These are phyloP conservation scores for Coemansia sp. DNA, from an alignment of 192 early-diverging fungal genomes.

Conservation along the genomic window DNA sequence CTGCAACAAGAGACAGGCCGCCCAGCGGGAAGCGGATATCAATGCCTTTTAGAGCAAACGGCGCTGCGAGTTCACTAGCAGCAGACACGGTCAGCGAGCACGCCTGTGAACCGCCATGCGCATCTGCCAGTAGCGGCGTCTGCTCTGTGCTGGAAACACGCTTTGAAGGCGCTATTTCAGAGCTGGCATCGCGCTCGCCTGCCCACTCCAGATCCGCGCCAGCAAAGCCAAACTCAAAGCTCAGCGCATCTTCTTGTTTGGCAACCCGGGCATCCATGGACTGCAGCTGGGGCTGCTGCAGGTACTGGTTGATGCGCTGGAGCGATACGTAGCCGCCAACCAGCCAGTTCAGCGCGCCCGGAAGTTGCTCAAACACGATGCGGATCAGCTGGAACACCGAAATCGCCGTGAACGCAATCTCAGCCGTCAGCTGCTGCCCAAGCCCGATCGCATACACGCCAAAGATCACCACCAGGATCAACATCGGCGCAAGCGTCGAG, in stretches of 20 bases:
- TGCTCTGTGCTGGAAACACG: slow-evolving; percentile 5
- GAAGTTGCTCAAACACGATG: slow-evolving; percentile 63
- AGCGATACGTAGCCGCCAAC: slow-evolving; percentile 68
- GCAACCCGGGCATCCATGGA: slow-evolving; percentile 40
- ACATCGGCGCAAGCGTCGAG: slow-evolving; percentile 63
- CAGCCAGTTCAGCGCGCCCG: slow-evolving; percentile 60
- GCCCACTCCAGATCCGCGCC: slow-evolving; percentile 45
- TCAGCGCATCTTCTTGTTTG: not conserved
- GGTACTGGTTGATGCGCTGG: slow-evolving; percentile 70
- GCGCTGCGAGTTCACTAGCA: too few species aligned
- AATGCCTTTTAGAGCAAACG: slow-evolving; percentile 60
- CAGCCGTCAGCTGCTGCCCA: slow-evolving; percentile 60
- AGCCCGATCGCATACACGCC: slow-evolving; percentile 61
- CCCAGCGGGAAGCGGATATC: slow-evolving; percentile 66
- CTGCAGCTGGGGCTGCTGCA: slow-evolving; percentile 73
- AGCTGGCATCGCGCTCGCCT: not conserved
- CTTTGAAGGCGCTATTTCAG: not conserved
- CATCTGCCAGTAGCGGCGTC: slow-evolving; percentile 14
- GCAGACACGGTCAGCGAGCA: too few species aligned
- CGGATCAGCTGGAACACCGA: slow-evolving; percentile 73
- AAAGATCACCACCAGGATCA: slow-evolving; percentile 65
- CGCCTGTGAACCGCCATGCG: too few species aligned
- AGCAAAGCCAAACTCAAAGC: slow-evolving; percentile 23
- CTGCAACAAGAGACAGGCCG: slow-evolving; percentile 76
- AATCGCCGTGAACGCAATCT: slow-evolving; percentile 71